A percentile compares a stretch with the other conserved stretches of the same genome.
These are phyloP conservation scores for Lactifluus pinguis DNA, from an alignment of 768 basidiomycete genomes.

Conservation along the genomic window DNA sequence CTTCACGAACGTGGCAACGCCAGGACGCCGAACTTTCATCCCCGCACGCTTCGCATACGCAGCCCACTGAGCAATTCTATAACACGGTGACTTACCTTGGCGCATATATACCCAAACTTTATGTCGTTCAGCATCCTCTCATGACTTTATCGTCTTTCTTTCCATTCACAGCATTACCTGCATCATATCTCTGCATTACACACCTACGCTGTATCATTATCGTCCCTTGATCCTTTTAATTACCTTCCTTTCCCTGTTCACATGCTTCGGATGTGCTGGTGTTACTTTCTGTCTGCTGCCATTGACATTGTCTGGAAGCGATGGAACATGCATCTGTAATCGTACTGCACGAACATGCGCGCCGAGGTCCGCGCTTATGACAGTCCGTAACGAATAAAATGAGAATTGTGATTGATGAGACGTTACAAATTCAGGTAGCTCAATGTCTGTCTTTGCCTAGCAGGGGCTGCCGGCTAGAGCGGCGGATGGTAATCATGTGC, in stretches of 20 bases:
- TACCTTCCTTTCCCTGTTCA: not conserved
- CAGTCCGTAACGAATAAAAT: not conserved
- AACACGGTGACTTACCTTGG: not conserved
- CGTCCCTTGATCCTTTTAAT: slow-evolving; percentile 5
- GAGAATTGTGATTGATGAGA: too few species aligned
- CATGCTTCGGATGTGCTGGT: slow-evolving; percentile 5
- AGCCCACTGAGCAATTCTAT: slow-evolving; percentile 9
- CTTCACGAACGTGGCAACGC: slow-evolving; percentile 13
- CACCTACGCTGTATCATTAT: slow-evolving; percentile 12
- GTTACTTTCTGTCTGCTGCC: not conserved
- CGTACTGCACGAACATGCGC: slow-evolving; percentile 1
- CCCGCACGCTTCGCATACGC: not conserved
- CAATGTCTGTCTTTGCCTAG: too few species aligned
- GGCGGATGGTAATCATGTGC: too few species aligned
- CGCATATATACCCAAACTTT: not conserved
- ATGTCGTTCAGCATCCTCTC: not conserved
- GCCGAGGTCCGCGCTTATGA: not conserved
- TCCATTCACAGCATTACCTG: slow-evolving; percentile 2
- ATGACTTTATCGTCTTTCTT: not conserved
- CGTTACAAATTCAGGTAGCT: too few species aligned
- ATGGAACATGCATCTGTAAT: not conserved
- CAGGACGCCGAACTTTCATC: slow-evolving; percentile 4
- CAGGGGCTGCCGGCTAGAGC: too few species aligned
- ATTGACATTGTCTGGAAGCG: not conserved
- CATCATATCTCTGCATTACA: slow-evolving; percentile 7